Evolutionary conservation across 495 filamentous ascomycete genomes (phyloP).

Genomic region (Neurospora discreta): DNA sequence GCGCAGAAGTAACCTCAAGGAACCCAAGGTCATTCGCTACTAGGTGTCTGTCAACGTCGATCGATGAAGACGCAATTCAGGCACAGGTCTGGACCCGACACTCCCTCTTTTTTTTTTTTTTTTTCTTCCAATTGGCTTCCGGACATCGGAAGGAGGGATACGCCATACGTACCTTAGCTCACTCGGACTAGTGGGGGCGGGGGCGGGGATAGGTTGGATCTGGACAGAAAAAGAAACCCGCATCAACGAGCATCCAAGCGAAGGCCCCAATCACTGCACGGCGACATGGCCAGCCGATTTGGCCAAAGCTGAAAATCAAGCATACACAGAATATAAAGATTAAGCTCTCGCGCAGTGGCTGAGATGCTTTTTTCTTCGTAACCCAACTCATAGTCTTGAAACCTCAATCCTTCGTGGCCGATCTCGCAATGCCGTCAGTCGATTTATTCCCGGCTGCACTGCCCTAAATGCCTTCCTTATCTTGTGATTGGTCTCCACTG

Average conservation of each 20-base stretch:
- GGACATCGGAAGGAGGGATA: background rate
- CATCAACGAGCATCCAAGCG: background rate
- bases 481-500: background rate
- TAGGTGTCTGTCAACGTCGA: too few relatives aligned
- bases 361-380: background rate
- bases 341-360: background rate
- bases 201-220: background rate
- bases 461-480: background rate
- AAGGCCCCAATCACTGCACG: background rate
- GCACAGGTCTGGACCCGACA: too few relatives aligned
- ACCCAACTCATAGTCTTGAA: background rate
- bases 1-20: too few relatives aligned
- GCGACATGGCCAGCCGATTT: background rate
- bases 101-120: too few relatives aligned
- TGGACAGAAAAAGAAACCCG: background rate
- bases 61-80: too few relatives aligned
- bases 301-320: background rate
- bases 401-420: background rate
- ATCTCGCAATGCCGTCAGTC: background rate
- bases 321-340: background rate
- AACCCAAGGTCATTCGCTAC: too few relatives aligned
- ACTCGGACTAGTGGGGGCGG: background rate
- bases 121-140: background rate
- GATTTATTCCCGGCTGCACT: background rate
- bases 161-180: too few relatives aligned